Conservation (phyloP, 2,329 filamentous ascomycete genomes). For the Ophiostoma sp. region DNA sequence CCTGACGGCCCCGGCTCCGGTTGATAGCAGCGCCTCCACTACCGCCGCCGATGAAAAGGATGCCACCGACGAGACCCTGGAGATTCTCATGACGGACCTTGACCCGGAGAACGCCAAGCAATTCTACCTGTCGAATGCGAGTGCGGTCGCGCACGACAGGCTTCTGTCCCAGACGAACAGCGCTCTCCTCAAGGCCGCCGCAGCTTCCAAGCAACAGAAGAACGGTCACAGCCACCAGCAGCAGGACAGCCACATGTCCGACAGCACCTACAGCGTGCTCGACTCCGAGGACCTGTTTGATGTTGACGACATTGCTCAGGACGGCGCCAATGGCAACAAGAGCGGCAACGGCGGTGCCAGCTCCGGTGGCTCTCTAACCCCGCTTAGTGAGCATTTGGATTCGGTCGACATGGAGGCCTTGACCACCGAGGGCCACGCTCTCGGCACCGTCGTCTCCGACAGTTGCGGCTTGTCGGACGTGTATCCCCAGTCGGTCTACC, state of each 20-base stretch:
- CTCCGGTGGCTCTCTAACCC: conserved; percentile 55
- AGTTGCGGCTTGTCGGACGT: conserved; percentile 84
- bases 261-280: conserved; percentile 46
- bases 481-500: conserved; percentile 83
- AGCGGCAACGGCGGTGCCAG: conserved; percentile 41
- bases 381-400: conserved; percentile 54
- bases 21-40: background rate
- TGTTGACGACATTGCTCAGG: conserved; percentile 69
- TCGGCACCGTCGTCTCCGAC: conserved; percentile 90
- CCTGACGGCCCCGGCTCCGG: conserved; percentile 38
- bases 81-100: conserved; percentile 72
- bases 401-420: conserved; percentile 62
- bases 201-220: conserved; percentile 14
- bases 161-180: conserved; percentile 67
- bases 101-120: conserved; percentile 69
- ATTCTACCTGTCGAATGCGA: conserved; percentile 72
- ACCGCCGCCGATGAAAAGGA: conserved; percentile 44
- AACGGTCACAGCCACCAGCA: conserved; percentile 50
- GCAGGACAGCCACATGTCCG: conserved; percentile 59
- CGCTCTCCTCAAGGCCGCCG: conserved; percentile 45
- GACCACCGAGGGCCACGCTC: conserved; percentile 88
- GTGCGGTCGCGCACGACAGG: conserved; percentile 82
- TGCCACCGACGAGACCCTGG: conserved; percentile 71
- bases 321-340: conserved; percentile 2
- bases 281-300: conserved; percentile 65